Conservation (phyloP, 805 yeast genomes). For the Wickerhamomyces xylosicus region DNA sequence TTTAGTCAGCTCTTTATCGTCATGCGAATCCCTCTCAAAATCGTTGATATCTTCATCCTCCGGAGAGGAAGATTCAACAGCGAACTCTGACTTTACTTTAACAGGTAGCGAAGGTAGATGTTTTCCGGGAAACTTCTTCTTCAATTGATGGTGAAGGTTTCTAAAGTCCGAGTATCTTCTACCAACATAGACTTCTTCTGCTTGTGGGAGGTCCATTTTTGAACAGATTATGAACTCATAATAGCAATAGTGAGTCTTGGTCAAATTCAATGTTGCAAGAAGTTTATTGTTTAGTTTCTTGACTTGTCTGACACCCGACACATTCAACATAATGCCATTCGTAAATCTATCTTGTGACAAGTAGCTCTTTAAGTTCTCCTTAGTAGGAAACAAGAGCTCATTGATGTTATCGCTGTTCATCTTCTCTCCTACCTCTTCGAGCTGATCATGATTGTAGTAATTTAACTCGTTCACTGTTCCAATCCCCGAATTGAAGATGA, state of each 20-base stretch:
- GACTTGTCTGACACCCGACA: conserved; percentile 49
- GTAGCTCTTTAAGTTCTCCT: conserved; percentile 23
- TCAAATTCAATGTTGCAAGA: conserved; percentile 14
- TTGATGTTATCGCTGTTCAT: conserved; percentile 23
- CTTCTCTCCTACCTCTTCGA: conserved; percentile 17
- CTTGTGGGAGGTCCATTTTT: conserved; percentile 11
- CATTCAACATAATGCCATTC: conserved; percentile 55
- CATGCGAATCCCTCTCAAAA: conserved; percentile 10
- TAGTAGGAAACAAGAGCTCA: conserved; percentile 29
- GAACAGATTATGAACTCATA: conserved; percentile 17
- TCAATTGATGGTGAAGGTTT: conserved; percentile 40
- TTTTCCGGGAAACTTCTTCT: conserved; percentile 57
- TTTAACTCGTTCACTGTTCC: conserved; percentile 46
- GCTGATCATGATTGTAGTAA: conserved; percentile 31
- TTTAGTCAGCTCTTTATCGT: conserved; percentile 8
- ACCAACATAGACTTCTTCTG: conserved; percentile 26
- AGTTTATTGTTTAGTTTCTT: conserved; percentile 19
- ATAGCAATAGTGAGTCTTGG: conserved; percentile 12
- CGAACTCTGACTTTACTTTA: conserved; percentile 32
- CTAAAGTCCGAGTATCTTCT: conserved; percentile 64
- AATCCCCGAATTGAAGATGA: conserved; percentile 69
- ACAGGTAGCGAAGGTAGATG: conserved; percentile 49
- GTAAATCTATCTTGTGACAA: conserved; percentile 23
- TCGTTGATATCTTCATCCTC: conserved; percentile 12
- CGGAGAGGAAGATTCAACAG: conserved; percentile 5